Evolutionary conservation across 768 basidiomycete genomes (phyloP), one percentile per base, ranked within the genome.

Genomic region (Tephrocybe sp.): DNA sequence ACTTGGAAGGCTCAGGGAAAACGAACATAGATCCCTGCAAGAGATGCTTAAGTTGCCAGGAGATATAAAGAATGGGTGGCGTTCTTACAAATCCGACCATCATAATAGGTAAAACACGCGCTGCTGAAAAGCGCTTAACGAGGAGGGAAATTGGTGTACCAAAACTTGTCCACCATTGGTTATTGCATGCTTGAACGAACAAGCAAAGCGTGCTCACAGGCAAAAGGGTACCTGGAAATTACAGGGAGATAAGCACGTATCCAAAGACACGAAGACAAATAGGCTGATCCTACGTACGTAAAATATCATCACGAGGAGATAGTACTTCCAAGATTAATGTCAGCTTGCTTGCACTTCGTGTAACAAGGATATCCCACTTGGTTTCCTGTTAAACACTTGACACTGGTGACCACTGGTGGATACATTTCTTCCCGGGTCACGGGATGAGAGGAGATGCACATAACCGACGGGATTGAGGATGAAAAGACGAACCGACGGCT

Each of bases 61-160:
- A 36, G 41, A 37, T 1, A 15, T 41, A 33, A 16, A n/a, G 40
- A 45, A 16, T 21, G 37, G 5, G n/a, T 40, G n/a, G n/a, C 27
- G 4, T 27, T 61, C 72, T 54, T 53, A 75, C 77, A 53, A 78
- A 78, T 31, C 76, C 74, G 45, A 77, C 54, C 75, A 78, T 75
- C 70, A 77, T 73, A 41, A 75, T 48, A 0, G 76, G 74, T 12
- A 77, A 62, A 0, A 79, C 69, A 3, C 72, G 68, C 2, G 76
- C 74, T 22, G 76, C 75, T 45, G 73, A 73, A 48, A 58, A 77
- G 52, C 66, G 65, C 55, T 78, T 78, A 40, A 75, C 75, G n/a
- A 78, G 59, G 13, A 79, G 63, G 36, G 74, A 71, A 15, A 78
- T 71, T 0, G 78, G 76, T 10, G 76, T 77, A 1, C 77, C 78